Percentiles rank a stretch among this genome's conserved stretches.
Conservation (phyloP, 257 asterid species). For the Solanum medicagineum region DNA sequence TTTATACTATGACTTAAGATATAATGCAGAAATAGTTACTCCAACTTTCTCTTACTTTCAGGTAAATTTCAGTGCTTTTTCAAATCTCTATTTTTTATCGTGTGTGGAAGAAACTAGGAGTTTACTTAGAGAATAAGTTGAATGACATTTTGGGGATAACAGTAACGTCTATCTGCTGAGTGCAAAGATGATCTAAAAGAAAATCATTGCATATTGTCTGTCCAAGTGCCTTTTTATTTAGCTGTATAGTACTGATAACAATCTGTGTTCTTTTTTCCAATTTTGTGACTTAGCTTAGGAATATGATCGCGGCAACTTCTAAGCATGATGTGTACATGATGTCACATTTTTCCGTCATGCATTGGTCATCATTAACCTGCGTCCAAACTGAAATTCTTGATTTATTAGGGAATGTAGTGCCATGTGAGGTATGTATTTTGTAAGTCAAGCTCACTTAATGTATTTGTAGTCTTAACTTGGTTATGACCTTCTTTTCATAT, state of each 20-base stretch:
- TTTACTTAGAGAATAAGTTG: neutral
- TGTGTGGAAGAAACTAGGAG: neutral
- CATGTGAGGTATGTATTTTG: constrained; percentile 48
- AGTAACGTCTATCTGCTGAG: neutral
- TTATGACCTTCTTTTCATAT: neutral
- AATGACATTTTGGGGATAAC: neutral
- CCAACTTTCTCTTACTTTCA: constrained; percentile 79
- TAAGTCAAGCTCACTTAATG: neutral
- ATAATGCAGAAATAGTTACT: constrained; percentile 68
- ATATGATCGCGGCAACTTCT: constrained; percentile 70
- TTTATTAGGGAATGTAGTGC: constrained; percentile 76
- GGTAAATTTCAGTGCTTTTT: constrained; percentile 16
- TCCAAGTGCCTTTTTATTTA: neutral
- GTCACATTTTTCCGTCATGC: constrained; percentile 75
- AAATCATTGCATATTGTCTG: neutral
- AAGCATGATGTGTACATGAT: constrained; percentile 84
- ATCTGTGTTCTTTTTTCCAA: neutral
- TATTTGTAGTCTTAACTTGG: neutral
- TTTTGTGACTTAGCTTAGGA: constrained; percentile 52
- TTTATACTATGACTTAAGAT: constrained; percentile 47
- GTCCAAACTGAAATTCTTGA: constrained; percentile 62
- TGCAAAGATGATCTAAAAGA: neutral
- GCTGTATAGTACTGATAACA: neutral
- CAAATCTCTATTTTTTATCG: neutral
- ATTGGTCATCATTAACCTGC: constrained; percentile 69